Percentiles rank a stretch among this genome's conserved stretches.
phyloP scores from a whole-genome alignment of 768 basidiomycete genomes.

The Candolleomyces efflorescens region DNA sequence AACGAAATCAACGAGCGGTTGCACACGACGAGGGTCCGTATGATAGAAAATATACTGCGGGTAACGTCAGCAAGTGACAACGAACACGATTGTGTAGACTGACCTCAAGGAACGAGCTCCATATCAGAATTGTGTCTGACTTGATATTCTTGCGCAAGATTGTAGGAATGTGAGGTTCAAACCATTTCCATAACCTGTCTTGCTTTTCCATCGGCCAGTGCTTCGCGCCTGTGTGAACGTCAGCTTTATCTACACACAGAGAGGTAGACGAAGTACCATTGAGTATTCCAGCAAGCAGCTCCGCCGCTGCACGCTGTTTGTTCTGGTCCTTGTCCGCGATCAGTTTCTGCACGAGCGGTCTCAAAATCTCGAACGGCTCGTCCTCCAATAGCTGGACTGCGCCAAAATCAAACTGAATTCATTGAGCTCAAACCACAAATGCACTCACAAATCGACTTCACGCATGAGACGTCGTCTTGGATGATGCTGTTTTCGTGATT shows the following conservation, averaged over 20 bases:
- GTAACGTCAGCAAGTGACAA: conserved; percentile 1
- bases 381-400: conserved; percentile 78
- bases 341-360: conserved; percentile 58
- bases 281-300: conserved; percentile 73
- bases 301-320: conserved; percentile 85
- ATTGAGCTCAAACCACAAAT: neutral
- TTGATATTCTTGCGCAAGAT: conserved; percentile 72
- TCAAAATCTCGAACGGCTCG: conserved; percentile 59
- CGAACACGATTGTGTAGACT: conserved; percentile 5
- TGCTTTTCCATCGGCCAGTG: conserved; percentile 82
- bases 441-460: conserved; percentile 70
- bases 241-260: neutral
- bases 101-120: conserved; percentile 79
- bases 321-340: conserved; percentile 72
- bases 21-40: conserved; percentile 79
- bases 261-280: conserved; percentile 36
- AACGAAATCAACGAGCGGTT: conserved; percentile 74
- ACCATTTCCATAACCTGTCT: conserved; percentile 74
- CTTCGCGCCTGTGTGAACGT: conserved; percentile 58
- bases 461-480: conserved; percentile 66
- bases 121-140: conserved; percentile 74
- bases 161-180: conserved; percentile 57
- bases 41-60: conserved; percentile 69
- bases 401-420: conserved; percentile 2
- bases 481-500: conserved; percentile 61